Percentiles rank a stretch among this genome's conserved stretches.
These are phyloP conservation scores for Ananas comosus DNA, from an alignment of 176 grass and related monocot species.

Conservation along the genomic window DNA sequence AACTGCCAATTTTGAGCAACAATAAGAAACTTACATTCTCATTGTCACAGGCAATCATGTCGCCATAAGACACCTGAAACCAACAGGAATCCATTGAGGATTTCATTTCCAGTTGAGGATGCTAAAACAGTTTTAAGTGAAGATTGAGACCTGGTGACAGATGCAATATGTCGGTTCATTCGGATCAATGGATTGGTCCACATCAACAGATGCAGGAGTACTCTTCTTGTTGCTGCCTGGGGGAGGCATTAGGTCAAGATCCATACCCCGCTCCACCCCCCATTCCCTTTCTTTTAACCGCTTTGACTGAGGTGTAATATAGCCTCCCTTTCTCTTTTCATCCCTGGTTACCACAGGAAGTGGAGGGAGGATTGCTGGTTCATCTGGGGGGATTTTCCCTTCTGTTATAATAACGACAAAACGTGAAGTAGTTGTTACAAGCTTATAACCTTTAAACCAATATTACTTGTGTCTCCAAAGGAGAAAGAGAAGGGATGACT, in stretches of 20 bases:
- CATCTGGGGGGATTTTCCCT: constrained; percentile 81
- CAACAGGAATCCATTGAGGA: not conserved
- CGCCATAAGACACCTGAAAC: constrained; percentile 87
- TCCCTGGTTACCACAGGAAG: constrained; percentile 49
- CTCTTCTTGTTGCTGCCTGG: constrained; percentile 84
- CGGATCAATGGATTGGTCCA: constrained; percentile 79
- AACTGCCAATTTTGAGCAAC: constrained; percentile 1
- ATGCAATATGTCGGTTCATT: constrained; percentile 98
- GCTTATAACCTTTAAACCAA: not conserved
- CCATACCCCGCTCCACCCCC: constrained; percentile 79
- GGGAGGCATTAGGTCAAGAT: constrained; percentile 94
- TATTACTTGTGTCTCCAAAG: not conserved
- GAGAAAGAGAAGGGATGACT: no score
- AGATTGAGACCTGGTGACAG: constrained; percentile 72
- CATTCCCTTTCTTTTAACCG: constrained; percentile 77
- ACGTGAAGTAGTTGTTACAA: not conserved
- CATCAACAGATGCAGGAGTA: constrained; percentile 44
- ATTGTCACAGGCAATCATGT: constrained; percentile 99
- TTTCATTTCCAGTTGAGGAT: constrained; percentile 8
- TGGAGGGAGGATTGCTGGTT: constrained; percentile 63
- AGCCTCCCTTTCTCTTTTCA: constrained; percentile 58
- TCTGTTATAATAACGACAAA: constrained; percentile 28
- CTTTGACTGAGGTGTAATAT: constrained; percentile 71
- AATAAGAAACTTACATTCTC: constrained; percentile 70
- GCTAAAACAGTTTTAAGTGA: constrained; percentile 2